These are phyloP conservation scores for Phaeosphaeria sp. DNA, from an alignment of 2,329 filamentous ascomycete species.

Conservation along the genomic window DNA sequence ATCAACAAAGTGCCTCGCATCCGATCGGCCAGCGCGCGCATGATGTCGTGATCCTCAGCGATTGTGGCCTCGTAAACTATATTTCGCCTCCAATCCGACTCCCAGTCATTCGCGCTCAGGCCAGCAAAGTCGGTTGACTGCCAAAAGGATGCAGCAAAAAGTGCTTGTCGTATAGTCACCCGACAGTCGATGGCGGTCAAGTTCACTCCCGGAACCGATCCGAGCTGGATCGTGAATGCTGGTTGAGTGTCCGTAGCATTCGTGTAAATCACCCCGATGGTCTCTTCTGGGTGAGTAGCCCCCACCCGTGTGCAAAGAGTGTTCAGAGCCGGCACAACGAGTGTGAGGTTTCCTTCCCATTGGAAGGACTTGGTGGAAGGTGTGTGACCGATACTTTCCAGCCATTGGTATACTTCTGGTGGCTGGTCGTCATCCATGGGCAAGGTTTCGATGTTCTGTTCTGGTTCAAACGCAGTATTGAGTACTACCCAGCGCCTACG, in stretches of 20 bases:
- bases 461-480: constrained; percentile 1
- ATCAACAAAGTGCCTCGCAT: background rate
- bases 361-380: constrained; percentile 1
- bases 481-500: constrained; percentile 7
- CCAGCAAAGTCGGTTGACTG: constrained; percentile 1
- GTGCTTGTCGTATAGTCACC: constrained; percentile 5
- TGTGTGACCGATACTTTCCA: background rate
- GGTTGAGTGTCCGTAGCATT: too few relatives aligned
- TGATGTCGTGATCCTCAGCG: too few relatives aligned
- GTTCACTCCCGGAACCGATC: background rate
- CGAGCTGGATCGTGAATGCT: background rate
- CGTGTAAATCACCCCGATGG: background rate
- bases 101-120: background rate
- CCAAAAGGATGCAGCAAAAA: constrained; percentile 5
- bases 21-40: background rate
- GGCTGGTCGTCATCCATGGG: constrained; percentile 2
- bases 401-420: constrained; percentile 3
- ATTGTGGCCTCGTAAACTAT: background rate
- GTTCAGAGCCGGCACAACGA: constrained; percentile 2
- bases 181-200: constrained; percentile 2
- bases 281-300: background rate
- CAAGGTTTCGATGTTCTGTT: constrained; percentile 1
- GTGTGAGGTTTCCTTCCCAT: constrained; percentile 6
- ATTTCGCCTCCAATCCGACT: background rate
- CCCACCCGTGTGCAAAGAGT: constrained; percentile 1